Evolutionary conservation across 768 basidiomycete genomes (phyloP).

Genomic region (Termitomyces sp.): DNA sequence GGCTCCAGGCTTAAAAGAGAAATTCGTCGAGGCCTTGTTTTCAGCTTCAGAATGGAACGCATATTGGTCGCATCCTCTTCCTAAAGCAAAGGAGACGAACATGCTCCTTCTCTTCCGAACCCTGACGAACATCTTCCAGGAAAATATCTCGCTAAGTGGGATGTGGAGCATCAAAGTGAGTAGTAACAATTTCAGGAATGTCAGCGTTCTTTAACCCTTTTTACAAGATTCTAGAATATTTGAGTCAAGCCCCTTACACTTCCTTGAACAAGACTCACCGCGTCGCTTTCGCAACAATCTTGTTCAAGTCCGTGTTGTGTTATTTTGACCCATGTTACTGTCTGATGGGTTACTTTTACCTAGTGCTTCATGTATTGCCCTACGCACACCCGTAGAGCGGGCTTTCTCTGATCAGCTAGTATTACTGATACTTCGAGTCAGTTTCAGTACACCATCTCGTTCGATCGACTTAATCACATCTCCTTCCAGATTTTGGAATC

Average conservation of each 20-base stretch:
- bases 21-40: conserved; percentile 59
- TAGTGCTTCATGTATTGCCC: conserved; percentile 60
- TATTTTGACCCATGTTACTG: not conserved
- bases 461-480: not conserved
- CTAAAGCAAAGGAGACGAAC: conserved; percentile 81
- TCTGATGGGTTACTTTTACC: not conserved
- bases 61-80: conserved; percentile 48
- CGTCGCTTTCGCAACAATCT: conserved; percentile 71
- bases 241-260: conserved; percentile 46
- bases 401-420: conserved; percentile 37
- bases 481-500: conserved; percentile 40
- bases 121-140: conserved; percentile 74
- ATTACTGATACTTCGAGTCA: conserved; percentile 41
- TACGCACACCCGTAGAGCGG: conserved; percentile 35
- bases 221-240: conserved; percentile 48
- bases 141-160: conserved; percentile 37
- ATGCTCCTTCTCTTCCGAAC: conserved; percentile 73
- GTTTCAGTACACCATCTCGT: not conserved
- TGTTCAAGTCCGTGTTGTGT: conserved; percentile 72
- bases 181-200: not conserved
- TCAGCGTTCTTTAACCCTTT: not conserved
- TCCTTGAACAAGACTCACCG: conserved; percentile 65
- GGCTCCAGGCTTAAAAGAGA: conserved; percentile 34
- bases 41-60: conserved; percentile 60
- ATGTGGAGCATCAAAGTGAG: conserved; percentile 50